Base-by-base conservation (phyloP, 768 basidiomycete genomes). In the Macrocybe gigantea region DNA sequence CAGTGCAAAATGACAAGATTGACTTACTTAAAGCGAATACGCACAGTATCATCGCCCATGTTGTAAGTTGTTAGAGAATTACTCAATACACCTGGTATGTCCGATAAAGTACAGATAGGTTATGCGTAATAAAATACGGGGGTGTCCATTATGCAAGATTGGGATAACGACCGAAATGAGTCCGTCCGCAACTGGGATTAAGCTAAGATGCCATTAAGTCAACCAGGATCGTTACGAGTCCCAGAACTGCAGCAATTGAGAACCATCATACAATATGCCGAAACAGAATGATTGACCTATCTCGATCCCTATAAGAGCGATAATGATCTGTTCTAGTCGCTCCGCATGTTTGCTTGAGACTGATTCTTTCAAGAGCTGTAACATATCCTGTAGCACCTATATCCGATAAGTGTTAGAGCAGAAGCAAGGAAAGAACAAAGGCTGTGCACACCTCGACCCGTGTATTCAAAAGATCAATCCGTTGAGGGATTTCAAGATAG, bases 381-480 rank as follows among this genome's bases (percentile, higher is more conserved):
- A 79, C 89, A 97, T 95, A 64, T 97, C 94, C 74, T 97, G 94
- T 33, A 97, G 68, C 44, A 97, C 89, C 90, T 93, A 55, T 33
- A 39, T 5, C 29, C 14, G 30, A 38, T 37, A 15, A 13, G 48
- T 29, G 38, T 37, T 33, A 15, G 50, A 34, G 35, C 41, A 40
- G 37, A n/a, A 30, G 22, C 22, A 49, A 31, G 49, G 37, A 33
- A 46, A 12, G n/a, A 29, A 12, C 14, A 36, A 48, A 43, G 49
- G 37, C 50, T 50, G 52, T 41, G 46, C 75, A 47, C 53, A 86
- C 92, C 73, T 93, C 94, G 33, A 96, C 93, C 50, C 94, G 85
- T 38, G 92, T 89, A 65, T 95, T 96, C 49, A 97, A 73, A 29
- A 96, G 71, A 63, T 93, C 89, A 52, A 94, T 91, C 48, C 94